Percentiles rank a stretch among this genome's conserved stretches.
These are phyloP conservation scores for Aspergillus proliferans DNA, from an alignment of 2,329 filamentous ascomycete species.

Conservation along the genomic window DNA sequence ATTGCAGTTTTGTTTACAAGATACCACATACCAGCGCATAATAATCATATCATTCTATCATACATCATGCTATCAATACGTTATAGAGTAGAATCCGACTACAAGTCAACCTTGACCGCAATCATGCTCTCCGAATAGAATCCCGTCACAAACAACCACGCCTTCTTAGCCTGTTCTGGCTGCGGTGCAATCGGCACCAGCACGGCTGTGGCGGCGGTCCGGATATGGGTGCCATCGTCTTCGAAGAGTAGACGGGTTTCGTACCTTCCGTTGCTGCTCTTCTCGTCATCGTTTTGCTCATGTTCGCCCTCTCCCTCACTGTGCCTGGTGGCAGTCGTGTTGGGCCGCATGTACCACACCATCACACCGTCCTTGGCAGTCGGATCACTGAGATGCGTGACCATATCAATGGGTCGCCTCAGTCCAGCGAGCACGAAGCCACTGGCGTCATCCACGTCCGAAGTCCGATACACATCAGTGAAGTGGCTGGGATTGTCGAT, in stretches of 20 bases:
- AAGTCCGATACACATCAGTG: constrained; percentile 45
- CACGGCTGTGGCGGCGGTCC: constrained; percentile 48
- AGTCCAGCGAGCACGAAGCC: constrained; percentile 51
- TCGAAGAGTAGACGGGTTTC: constrained; percentile 49
- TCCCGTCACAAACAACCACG: constrained; percentile 55
- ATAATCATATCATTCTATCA: not conserved
- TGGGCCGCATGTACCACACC: constrained; percentile 42
- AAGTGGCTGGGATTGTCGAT: constrained; percentile 58
- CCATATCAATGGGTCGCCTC: constrained; percentile 35
- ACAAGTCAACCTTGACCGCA: constrained; percentile 50
- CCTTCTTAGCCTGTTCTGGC: constrained; percentile 40
- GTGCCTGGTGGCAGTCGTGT: constrained; percentile 3
- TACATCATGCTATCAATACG: not conserved
- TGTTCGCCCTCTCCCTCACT: not conserved
- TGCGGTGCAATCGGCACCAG: constrained; percentile 49
- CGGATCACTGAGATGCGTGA: constrained; percentile 23
- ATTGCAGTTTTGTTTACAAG: not conserved
- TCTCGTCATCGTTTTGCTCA: not conserved
- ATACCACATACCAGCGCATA: not conserved
- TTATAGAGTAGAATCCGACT: not conserved
- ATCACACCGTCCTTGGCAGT: constrained; percentile 38
- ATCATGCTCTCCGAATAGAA: constrained; percentile 46
- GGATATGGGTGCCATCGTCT: constrained; percentile 50
- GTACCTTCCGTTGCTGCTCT: constrained; percentile 24
- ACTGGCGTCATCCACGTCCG: constrained; percentile 41